Conservation (phyloP, 768 basidiomycete genomes). For the Lactifluus volemus region DNA sequence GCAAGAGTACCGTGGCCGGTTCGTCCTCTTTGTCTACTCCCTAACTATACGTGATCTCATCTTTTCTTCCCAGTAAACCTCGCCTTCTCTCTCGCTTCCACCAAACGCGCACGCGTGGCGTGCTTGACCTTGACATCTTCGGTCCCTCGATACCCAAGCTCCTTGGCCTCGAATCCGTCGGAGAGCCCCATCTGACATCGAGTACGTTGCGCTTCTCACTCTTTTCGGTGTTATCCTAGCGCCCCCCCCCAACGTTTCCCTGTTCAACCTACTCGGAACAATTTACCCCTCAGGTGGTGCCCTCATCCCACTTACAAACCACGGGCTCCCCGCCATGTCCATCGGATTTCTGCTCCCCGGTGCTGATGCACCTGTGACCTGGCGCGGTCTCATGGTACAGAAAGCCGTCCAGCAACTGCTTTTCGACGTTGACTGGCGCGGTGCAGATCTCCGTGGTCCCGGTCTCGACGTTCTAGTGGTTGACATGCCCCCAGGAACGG, state of each 20-base stretch:
- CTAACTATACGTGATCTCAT: neutral
- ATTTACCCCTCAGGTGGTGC: constrained; percentile 44
- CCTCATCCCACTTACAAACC: constrained; percentile 75
- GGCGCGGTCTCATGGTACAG: constrained; percentile 97
- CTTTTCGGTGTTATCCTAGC: neutral
- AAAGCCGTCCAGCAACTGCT: constrained; percentile 94
- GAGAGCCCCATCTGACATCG: constrained; percentile 69
- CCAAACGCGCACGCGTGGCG: constrained; percentile 50
- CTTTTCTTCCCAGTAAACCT: constrained; percentile 55
- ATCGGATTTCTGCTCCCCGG: constrained; percentile 89
- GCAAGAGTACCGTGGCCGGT: constrained; percentile 93
- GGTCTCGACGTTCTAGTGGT: constrained; percentile 81
- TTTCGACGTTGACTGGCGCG: constrained; percentile 91
- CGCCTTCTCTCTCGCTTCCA: constrained; percentile 60
- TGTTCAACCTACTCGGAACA: neutral
- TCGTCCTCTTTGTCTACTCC: constrained; percentile 17
- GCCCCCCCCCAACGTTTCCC: neutral
- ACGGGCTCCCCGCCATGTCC: constrained; percentile 90
- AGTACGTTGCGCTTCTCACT: constrained; percentile 34
- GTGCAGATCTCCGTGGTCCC: constrained; percentile 27
- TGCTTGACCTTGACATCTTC: constrained; percentile 93
- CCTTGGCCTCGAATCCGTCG: constrained; percentile 74
- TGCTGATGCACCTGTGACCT: constrained; percentile 77
- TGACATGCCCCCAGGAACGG: constrained; percentile 97
- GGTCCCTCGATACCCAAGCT: constrained; percentile 91